These are phyloP conservation scores for Sporothrix globosa DNA, from an alignment of 2,329 filamentous ascomycete genomes.

Conservation along the genomic window DNA sequence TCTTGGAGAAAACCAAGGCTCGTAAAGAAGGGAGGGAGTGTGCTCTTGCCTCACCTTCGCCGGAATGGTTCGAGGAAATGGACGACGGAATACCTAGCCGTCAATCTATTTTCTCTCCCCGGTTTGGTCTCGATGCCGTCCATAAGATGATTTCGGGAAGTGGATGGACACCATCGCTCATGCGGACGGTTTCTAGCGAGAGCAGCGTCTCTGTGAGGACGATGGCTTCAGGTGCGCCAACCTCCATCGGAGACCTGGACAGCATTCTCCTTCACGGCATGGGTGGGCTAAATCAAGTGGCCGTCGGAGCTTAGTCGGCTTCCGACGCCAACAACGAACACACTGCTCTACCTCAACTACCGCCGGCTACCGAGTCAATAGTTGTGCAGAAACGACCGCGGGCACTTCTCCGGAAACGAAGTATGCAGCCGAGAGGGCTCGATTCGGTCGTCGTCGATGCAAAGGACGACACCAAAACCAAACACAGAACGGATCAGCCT, in stretches of 20 bases:
- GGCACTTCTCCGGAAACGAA: conserved; percentile 24
- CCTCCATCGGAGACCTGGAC: background rate
- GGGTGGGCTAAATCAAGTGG: background rate
- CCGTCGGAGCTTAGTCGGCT: conserved; percentile 31
- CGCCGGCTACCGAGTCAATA: background rate
- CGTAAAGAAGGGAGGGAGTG: conserved; percentile 32
- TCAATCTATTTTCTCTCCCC: conserved; percentile 7
- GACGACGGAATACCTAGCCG: background rate
- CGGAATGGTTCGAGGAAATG: conserved; percentile 27
- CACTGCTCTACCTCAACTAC: background rate
- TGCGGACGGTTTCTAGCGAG: conserved; percentile 26
- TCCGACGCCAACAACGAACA: background rate
- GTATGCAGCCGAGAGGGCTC: background rate
- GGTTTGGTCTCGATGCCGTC: conserved; percentile 17
- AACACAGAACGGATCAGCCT: background rate
- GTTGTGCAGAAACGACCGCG: background rate
- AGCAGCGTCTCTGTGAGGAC: conserved; percentile 19
- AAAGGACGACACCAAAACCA: background rate
- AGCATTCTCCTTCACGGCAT: background rate
- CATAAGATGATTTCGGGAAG: conserved; percentile 1
- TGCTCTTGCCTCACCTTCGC: conserved; percentile 27
- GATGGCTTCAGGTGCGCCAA: background rate
- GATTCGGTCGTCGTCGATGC: conserved; percentile 9
- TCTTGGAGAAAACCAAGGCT: conserved; percentile 34
- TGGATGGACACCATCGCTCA: conserved; percentile 3